Evolutionary conservation across 1,284 basidiomycete genomes (phyloP).

Genomic region (Marasmius tenuissimus): DNA sequence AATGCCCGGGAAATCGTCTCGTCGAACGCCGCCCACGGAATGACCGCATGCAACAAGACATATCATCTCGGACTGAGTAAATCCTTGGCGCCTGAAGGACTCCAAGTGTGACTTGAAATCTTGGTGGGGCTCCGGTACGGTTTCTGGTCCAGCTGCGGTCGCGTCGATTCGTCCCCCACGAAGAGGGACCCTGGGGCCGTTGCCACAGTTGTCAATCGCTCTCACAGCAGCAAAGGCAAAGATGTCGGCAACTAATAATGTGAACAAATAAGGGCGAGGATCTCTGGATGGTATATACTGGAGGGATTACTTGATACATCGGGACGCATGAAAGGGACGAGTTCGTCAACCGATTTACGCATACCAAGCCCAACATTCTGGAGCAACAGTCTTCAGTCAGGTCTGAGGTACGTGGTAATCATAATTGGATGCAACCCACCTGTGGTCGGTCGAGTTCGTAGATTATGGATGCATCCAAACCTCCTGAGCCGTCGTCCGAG

Average conservation of each 20-base stretch:
- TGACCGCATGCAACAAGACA: constrained; percentile 32
- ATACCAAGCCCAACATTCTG: constrained; percentile 40
- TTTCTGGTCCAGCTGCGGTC: constrained; percentile 22
- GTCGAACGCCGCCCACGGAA: constrained; percentile 31
- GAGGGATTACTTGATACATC: neutral
- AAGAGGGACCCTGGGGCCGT: constrained; percentile 30
- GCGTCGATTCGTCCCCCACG: constrained; percentile 30
- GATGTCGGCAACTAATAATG: constrained; percentile 25
- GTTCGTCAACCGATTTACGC: constrained; percentile 37
- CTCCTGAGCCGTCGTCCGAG: constrained; percentile 33
- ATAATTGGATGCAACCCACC: constrained; percentile 22
- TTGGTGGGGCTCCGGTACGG: constrained; percentile 32
- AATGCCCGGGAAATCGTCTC: constrained; percentile 28
- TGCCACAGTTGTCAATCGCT: constrained; percentile 25
- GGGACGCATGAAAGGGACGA: constrained; percentile 34
- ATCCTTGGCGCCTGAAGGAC: constrained; percentile 27
- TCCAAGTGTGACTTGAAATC: constrained; percentile 22
- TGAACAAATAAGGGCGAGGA: neutral
- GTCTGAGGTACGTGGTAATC: neutral
- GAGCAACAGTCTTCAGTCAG: neutral
- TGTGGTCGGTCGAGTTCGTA: constrained; percentile 33
- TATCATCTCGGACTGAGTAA: constrained; percentile 31
- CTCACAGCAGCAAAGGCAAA: constrained; percentile 27
- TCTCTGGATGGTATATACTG: neutral
- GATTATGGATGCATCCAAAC: constrained; percentile 34